Evolutionary conservation across 2,329 filamentous ascomycete species (phyloP).

Genomic region (Hymenoscyphus fructigenus): DNA sequence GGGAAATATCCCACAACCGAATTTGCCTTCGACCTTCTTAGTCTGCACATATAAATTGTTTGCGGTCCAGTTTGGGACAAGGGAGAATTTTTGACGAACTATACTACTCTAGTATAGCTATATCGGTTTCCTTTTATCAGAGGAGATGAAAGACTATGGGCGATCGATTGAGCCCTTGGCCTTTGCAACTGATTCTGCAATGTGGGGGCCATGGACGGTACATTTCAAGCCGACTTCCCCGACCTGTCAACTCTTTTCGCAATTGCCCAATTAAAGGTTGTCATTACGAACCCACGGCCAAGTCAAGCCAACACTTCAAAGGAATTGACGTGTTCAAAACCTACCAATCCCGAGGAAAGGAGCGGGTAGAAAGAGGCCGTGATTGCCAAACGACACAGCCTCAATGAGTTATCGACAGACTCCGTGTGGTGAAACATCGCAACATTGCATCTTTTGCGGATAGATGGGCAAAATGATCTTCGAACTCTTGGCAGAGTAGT

Average conservation of each 20-base stretch:
- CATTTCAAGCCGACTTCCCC: background rate
- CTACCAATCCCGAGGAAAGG: background rate
- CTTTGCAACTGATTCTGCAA: background rate
- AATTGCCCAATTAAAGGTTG: background rate
- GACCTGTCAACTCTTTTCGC: background rate
- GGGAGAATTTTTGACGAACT: background rate
- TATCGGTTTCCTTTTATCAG: background rate
- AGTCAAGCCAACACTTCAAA: background rate
- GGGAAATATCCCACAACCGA: no score
- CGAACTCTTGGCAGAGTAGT: background rate
- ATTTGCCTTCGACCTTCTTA: background rate
- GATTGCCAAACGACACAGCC: constrained; percentile 1
- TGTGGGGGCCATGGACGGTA: background rate
- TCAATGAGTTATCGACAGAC: background rate
- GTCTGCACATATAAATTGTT: background rate
- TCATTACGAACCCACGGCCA: background rate
- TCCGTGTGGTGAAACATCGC: background rate
- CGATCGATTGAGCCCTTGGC: background rate
- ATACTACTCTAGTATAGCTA: background rate
- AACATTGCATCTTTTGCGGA: background rate
- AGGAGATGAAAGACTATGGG: background rate
- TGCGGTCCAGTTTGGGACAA: background rate
- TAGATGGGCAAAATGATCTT: background rate
- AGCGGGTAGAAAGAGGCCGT: no score
- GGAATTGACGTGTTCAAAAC: background rate